phyloP scores from a whole-genome alignment of 345 rosid species.

The Gossypium raimondii region DNA sequence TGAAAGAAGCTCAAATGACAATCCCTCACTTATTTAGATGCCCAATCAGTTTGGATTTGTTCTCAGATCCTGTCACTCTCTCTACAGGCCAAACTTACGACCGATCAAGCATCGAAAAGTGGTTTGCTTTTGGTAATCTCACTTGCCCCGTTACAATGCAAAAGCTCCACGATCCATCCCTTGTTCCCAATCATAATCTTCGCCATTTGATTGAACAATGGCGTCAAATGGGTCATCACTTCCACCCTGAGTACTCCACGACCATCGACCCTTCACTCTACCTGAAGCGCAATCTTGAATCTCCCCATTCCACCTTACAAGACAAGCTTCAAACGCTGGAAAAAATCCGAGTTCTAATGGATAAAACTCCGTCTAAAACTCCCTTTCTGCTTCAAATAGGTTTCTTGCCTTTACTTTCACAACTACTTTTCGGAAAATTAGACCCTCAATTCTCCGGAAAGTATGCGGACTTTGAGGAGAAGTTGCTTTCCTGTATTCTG shows the following conservation, averaged over 20 bases:
- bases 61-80: slow-evolving; percentile 67
- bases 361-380: slow-evolving; percentile 26
- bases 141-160: slow-evolving; percentile 63
- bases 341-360: slow-evolving; percentile 19
- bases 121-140: slow-evolving; percentile 57
- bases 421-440: slow-evolving; percentile 29
- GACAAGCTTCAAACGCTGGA: slow-evolving; percentile 31
- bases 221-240: slow-evolving; percentile 31
- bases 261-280: slow-evolving; percentile 24
- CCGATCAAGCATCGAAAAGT: slow-evolving; percentile 55
- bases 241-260: slow-evolving; percentile 20
- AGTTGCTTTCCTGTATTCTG: slow-evolving; percentile 33
- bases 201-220: slow-evolving; percentile 57
- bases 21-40: slow-evolving; percentile 57
- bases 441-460: slow-evolving; percentile 27
- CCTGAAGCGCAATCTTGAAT: slow-evolving; percentile 37
- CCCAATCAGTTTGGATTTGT: slow-evolving; percentile 66
- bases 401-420: slow-evolving; percentile 40
- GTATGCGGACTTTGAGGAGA: slow-evolving; percentile 27
- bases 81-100: slow-evolving; percentile 73
- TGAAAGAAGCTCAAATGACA: slow-evolving; percentile 23
- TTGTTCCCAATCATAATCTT: slow-evolving; percentile 65
- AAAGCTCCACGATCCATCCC: slow-evolving; percentile 45
- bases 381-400: slow-evolving; percentile 35
- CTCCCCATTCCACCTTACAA: slow-evolving; percentile 26